Evolutionary conservation across 208 protist genomes (phyloP), one percentile per base, ranked within the genome.

Genomic region (Angomonas desouzai): DNA sequence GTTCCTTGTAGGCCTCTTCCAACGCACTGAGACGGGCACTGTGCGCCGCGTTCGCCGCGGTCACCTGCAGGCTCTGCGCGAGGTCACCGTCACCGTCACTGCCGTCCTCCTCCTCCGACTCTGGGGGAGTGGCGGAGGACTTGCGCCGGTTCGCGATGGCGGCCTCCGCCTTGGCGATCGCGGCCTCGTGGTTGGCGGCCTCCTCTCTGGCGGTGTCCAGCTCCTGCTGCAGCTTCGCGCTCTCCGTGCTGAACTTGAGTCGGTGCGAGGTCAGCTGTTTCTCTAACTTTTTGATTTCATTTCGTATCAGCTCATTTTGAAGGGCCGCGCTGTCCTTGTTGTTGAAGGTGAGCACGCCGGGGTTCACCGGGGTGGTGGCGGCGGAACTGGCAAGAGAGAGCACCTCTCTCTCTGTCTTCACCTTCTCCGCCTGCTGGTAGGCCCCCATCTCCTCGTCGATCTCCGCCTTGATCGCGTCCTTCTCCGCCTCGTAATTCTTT

Each of bases 381-480:
- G 64, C 18, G 25, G 25, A 48, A 29, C 30, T 63, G 55, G 55
- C 33, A 22, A 45, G 28, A 10, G 38, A 61, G 49, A n/a, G 36
- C 63, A 48, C 20, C 36, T 80, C 65, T 3, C 34, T 29, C 36
- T 70, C 64, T 0, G 83, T 70, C 25, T 74, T 66, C 59, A 73
- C 29, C 22, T 56, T 62, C 58, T 81, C 68, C 11, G 67, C 67
- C 20, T 48, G 38, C 55, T 77, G 77, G 56, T 83, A 87, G 34
- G 77, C 73, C 13, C 45, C 22, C 43, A 89, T 76, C 62, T 92
- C 82, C 55, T 87, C 75, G 18, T 88, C 79, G 23, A 89, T 72
- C 73, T 85, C 79, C 0, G 63, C 77, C 49, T 71, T 65, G 45
- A 81, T 58, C 6, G 66, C 68, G 10, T 66, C 64, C 56, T 79